Evolutionary conservation across 495 filamentous ascomycete genomes (phyloP), one percentile per base, ranked within the genome.

Genomic region (Lasiosphaeriaceae sp.): DNA sequence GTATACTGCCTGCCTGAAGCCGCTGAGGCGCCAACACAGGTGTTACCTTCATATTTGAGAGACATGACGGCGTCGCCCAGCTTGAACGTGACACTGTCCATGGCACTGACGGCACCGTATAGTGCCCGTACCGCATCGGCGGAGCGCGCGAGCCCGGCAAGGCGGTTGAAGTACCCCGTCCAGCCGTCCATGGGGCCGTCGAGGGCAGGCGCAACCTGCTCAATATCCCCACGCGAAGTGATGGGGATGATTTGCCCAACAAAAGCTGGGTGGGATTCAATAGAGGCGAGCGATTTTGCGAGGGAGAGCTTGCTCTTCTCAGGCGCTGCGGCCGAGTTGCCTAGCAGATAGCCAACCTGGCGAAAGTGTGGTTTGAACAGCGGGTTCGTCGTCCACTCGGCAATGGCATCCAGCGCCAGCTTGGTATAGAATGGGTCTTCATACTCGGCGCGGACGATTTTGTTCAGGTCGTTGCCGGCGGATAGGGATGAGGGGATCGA

Each of bases 391-490:
- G 74, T 74, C 78, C 77, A 82, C 23, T 68, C 73, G 11, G 62
- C 54, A 11, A 82, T 80, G 11, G 79, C 76, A 66, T 76, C 67
- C 76, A 80, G 48, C 14, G 43, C 43, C 47, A 81, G 60, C 19
- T 80, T 71, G 0, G 75, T 74, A 46, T 83, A 83, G 56, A 80
- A 80, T 11, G 66, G 66, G 63, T 80, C 79, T 41, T 80, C 77
- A 52, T 83, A 82, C 52, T 82, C 78, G 14, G 77, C 76, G 11
- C 80, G 74, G 43, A 82, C 72, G 53, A 83, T 79, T 66, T 83
- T 83, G 61, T 80, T 83, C 21, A 80, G 58, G 58, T 83, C 78
- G 62, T 77, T 73, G 41, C 69, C 77, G 6, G 80, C 80, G 1
- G 76, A 80, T 44, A 61, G 74, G 2, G 64, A 61, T 6, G 71